Percentiles rank a stretch among this genome's conserved stretches.
Conservation (phyloP, 176 grass and related monocot genomes). For the Raddia distichophylla region DNA sequence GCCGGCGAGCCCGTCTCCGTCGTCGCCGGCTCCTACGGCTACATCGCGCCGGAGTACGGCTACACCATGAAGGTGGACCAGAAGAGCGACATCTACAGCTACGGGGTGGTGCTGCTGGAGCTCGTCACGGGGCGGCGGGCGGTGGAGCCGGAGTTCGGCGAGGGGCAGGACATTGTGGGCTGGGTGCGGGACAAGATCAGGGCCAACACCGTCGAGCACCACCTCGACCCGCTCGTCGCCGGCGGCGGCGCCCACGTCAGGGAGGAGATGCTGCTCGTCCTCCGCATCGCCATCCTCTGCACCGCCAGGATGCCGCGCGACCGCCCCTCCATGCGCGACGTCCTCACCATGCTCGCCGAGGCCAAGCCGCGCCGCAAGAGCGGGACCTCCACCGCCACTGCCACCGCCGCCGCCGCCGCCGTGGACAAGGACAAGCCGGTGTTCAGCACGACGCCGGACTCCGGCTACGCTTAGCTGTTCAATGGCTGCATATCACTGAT, state of each 20-base stretch:
- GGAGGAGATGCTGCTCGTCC: conserved; percentile 95
- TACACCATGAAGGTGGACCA: conserved; percentile 97
- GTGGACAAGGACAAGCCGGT: conserved; percentile 89
- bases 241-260: conserved; percentile 71
- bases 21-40: conserved; percentile 91
- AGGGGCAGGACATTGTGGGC: conserved; percentile 77
- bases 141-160: conserved; percentile 80
- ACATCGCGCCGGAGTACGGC: conserved; percentile 96
- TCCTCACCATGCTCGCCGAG: conserved; percentile 90
- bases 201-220: conserved; percentile 60
- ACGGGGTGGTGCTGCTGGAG: conserved; percentile 94
- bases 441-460: conserved; percentile 68
- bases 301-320: conserved; percentile 78
- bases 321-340: conserved; percentile 87
- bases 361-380: conserved; percentile 90
- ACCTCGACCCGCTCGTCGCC: conserved; percentile 64
- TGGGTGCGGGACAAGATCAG: conserved; percentile 80
- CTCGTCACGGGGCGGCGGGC: conserved; percentile 70
- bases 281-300: conserved; percentile 93
- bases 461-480: conserved; percentile 42
- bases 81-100: conserved; percentile 99
- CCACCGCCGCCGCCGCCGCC: not conserved
- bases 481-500: not conserved
- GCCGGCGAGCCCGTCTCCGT: conserved; percentile 71
- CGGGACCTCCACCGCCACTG: conserved; percentile 44